These are phyloP conservation scores for Hypocrella siamensis DNA, from an alignment of 2,329 filamentous ascomycete genomes.

Conservation along the genomic window DNA sequence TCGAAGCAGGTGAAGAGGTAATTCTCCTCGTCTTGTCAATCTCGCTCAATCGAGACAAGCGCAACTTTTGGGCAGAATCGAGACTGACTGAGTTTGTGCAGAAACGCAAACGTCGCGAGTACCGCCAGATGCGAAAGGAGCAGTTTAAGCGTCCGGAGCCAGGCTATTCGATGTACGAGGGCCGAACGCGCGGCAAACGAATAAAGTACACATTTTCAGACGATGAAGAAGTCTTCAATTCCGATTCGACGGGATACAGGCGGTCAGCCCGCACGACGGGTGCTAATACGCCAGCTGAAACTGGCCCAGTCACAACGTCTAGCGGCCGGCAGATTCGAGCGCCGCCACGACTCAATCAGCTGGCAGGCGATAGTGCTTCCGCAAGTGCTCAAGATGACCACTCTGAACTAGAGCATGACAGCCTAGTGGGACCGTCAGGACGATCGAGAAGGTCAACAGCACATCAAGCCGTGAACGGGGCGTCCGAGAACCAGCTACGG, in stretches of 20 bases:
- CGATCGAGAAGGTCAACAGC: constrained; percentile 33
- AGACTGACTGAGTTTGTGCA: constrained; percentile 20
- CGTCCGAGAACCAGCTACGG: constrained; percentile 19
- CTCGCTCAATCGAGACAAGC: too few species aligned
- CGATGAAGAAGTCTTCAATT: constrained; percentile 57
- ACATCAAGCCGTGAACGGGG: constrained; percentile 34
- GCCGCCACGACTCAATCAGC: constrained; percentile 49
- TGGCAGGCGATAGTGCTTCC: constrained; percentile 32
- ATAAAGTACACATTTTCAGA: constrained; percentile 95
- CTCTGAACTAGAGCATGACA: constrained; percentile 22
- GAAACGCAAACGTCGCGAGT: constrained; percentile 90
- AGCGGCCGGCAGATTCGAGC: constrained; percentile 76
- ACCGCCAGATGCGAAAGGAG: constrained; percentile 71
- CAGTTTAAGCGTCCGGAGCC: constrained; percentile 77
- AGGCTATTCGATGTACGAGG: constrained; percentile 88
- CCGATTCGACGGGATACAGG: constrained; percentile 44
- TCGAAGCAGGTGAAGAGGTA: constrained; percentile 87
- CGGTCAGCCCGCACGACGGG: constrained; percentile 62
- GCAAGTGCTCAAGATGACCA: constrained; percentile 30
- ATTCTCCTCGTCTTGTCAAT: constrained; percentile 9
- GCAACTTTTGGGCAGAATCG: neutral
- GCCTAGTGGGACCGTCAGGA: constrained; percentile 26
- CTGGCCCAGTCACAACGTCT: constrained; percentile 52
- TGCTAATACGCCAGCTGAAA: constrained; percentile 55
- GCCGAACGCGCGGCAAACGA: constrained; percentile 86